phyloP scores from a whole-genome alignment of 1,139 yeast genomes.

The Pichia norvegensis region DNA sequence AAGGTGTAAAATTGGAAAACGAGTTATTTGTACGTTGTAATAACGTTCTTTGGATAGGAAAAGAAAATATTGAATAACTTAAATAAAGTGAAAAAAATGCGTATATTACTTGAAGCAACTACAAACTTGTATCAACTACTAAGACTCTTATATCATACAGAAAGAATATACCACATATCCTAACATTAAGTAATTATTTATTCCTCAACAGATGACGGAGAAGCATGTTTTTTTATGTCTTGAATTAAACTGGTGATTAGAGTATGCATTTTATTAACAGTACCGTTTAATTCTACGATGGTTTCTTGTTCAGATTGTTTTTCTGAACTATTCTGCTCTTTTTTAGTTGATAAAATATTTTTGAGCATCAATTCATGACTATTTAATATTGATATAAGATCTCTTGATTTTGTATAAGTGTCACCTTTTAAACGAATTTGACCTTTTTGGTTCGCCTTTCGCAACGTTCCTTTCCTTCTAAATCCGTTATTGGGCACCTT shows the following conservation, averaged over 20 bases:
- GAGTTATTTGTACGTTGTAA: slow-evolving; percentile 84
- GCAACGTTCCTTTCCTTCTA: not conserved
- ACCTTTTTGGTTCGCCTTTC: not conserved
- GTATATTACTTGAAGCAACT: too few species aligned
- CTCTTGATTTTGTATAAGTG: not conserved
- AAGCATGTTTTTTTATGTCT: not conserved
- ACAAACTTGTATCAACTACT: too few species aligned
- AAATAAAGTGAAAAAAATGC: too few species aligned
- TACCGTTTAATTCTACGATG: too few species aligned
- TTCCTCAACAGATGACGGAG: too few species aligned
- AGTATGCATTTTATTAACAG: not conserved
- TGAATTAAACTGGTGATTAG: not conserved
- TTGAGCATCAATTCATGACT: not conserved
- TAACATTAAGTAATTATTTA: too few species aligned
- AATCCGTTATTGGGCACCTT: not conserved
- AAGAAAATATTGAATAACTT: slow-evolving; percentile 15
- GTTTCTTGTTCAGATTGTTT: not conserved
- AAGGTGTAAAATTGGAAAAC: slow-evolving; percentile 20
- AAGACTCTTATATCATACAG: too few species aligned
- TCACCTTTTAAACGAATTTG: not conserved
- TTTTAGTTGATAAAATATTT: not conserved
- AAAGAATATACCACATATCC: too few species aligned
- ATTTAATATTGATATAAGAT: too few species aligned
- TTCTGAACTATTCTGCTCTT: not conserved
- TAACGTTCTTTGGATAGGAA: slow-evolving; percentile 62